Evolutionary conservation across 768 basidiomycete genomes (phyloP).

Genomic region (Lepiota brunneoincarnata): DNA sequence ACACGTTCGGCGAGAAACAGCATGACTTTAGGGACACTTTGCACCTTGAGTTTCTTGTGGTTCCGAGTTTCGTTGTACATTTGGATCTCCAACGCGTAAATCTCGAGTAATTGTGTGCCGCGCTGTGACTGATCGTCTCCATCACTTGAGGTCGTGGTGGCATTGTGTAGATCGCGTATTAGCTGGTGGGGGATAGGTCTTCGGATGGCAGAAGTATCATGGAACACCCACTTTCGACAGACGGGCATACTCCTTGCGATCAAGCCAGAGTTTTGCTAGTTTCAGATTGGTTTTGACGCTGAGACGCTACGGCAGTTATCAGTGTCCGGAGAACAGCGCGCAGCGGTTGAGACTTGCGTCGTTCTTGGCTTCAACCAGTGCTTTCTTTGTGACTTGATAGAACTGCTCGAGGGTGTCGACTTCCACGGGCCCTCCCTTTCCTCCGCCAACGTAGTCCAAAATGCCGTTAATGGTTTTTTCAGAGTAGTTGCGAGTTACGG

Average conservation of each 20-base stretch:
- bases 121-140: constrained; percentile 87
- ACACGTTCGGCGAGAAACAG: not conserved
- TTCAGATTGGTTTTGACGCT: constrained; percentile 97
- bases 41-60: constrained; percentile 91
- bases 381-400: constrained; percentile 90
- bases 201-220: not conserved
- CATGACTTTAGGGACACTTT: not conserved
- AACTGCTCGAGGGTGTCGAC: constrained; percentile 91
- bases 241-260: constrained; percentile 86
- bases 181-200: constrained; percentile 41
- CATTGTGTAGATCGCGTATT: constrained; percentile 70
- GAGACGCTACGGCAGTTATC: constrained; percentile 55
- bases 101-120: constrained; percentile 92
- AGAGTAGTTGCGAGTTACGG: constrained; percentile 92
- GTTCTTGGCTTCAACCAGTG: constrained; percentile 92
- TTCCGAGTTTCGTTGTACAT: constrained; percentile 99
- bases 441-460: constrained; percentile 94
- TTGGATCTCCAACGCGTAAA: constrained; percentile 97
- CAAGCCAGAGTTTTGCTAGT: constrained; percentile 95
- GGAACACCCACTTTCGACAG: constrained; percentile 63
- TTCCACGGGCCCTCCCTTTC: constrained; percentile 73
- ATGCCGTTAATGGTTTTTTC: constrained; percentile 99
- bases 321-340: not conserved
- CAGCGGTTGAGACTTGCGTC: constrained; percentile 54
- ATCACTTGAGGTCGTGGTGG: constrained; percentile 59